Evolutionary conservation across 805 yeast species (phyloP), one percentile per base, ranked within the genome.

Genomic region (Allodekkera sacchari): DNA sequence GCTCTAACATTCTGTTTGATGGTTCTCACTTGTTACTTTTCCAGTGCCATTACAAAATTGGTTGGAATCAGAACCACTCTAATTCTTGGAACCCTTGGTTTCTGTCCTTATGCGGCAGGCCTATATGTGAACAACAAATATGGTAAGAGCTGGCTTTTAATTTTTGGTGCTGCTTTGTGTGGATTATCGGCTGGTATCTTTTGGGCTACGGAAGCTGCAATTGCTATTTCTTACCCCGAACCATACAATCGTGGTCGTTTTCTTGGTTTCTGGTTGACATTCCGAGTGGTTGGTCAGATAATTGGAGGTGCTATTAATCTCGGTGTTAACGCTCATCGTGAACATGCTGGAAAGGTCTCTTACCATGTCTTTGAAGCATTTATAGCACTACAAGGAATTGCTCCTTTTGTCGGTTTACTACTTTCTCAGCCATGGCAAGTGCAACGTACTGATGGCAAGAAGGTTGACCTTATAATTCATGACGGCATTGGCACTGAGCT

Each of bases 391-490:
- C 53, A 50, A 33, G 45, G 49, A 32, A 16, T 38, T 8, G 53
- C 52, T 13, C 26, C 42, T 4, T 42, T 45, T 11, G 21, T 37
- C 14, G 35, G 46, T 2, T 36, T 46, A 10, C 31, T 47, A 11
- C 23, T 48, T 10, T 34, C 49, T 4, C 37, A 44, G 15, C 53
- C 55, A 6, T 41, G 43, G n/a, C 44, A 48, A 23, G 32, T 56
- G 3, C 43, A 46, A 14, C 46, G 59, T 28, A 34, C 34, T n/a
- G 58, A 55, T 35, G 59, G 59, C 3, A 38, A 28, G 11, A 37
- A 28, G 15, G 29, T 35, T 6, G 33, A 31, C 34, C 12, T 12
- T 22, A 25, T 25, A 27, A 17, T 19, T 22, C 13, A 21, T 26
- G 12, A 27, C 18, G 12, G 38, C 22, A 20, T 25, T 34, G 14